A percentile compares a stretch with the other conserved stretches of the same genome.
Conservation (phyloP, 495 filamentous ascomycete species). For the Penicillium coprophilum region DNA sequence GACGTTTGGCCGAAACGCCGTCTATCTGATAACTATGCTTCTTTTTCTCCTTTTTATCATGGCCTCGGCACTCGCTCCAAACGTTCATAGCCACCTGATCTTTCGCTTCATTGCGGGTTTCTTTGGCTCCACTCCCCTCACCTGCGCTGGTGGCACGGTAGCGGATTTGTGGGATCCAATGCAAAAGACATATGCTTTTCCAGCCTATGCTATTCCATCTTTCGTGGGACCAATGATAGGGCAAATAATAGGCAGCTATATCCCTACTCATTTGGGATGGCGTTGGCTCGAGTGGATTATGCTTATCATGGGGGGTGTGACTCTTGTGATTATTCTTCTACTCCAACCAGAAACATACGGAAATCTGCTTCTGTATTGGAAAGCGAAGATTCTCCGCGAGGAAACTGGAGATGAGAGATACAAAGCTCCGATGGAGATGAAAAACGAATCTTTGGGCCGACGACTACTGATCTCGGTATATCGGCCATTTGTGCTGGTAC, state of each 20-base stretch:
- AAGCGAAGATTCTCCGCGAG: constrained; percentile 41
- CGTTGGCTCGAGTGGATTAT: constrained; percentile 50
- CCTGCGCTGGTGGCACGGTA: constrained; percentile 46
- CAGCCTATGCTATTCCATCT: constrained; percentile 39
- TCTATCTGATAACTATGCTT: constrained; percentile 51
- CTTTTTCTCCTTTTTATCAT: constrained; percentile 50
- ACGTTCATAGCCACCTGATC: constrained; percentile 41
- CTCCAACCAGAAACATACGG: constrained; percentile 50
- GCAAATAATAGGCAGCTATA: constrained; percentile 38
- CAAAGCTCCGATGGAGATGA: constrained; percentile 39
- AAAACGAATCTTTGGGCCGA: constrained; percentile 19
- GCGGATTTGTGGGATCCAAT: constrained; percentile 46
- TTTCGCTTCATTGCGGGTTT: constrained; percentile 49
- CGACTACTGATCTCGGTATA: constrained; percentile 31
- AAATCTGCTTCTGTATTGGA: constrained; percentile 46
- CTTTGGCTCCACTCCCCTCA: constrained; percentile 47
- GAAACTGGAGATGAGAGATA: constrained; percentile 39
- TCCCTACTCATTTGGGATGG: constrained; percentile 32
- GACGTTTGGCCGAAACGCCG: constrained; percentile 55
- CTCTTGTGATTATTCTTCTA: constrained; percentile 36
- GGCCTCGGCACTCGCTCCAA: constrained; percentile 46
- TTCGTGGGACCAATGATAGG: constrained; percentile 43
- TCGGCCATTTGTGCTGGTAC: constrained; percentile 39
- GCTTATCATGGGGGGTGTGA: constrained; percentile 40
- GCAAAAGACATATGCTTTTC: constrained; percentile 43